Percentiles rank a stretch among this genome's conserved stretches.
Evolutionary conservation across 2,329 filamentous ascomycete species (phyloP).

Genomic region (Colletotrichum neosansevieriae): DNA sequence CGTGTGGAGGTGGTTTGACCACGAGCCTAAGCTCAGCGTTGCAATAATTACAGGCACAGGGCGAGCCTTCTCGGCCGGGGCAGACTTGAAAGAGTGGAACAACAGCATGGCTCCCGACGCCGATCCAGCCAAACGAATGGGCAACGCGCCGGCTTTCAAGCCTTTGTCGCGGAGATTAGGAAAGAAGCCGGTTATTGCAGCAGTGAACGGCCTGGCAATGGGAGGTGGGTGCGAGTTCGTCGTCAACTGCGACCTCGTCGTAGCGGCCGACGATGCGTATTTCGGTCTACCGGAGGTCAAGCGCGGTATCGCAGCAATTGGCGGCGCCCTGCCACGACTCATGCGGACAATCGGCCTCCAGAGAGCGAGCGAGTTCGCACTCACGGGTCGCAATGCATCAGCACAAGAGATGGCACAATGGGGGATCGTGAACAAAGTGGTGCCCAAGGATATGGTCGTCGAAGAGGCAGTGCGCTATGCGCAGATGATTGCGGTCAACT

Average conservation of each 20-base stretch:
- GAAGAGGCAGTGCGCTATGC: conserved; percentile 41
- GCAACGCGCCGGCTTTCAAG: conserved; percentile 37
- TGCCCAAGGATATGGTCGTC: conserved; percentile 37
- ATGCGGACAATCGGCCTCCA: conserved; percentile 53
- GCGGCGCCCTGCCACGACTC: conserved; percentile 63
- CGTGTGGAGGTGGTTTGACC: conserved; percentile 68
- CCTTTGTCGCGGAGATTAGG: conserved; percentile 53
- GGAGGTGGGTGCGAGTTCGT: conserved; percentile 70
- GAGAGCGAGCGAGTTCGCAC: conserved; percentile 44
- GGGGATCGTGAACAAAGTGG: conserved; percentile 44
- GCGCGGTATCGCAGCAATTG: conserved; percentile 65
- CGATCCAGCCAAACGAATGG: conserved; percentile 41
- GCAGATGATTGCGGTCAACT: conserved; percentile 42
- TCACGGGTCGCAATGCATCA: conserved; percentile 43
- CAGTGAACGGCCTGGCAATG: conserved; percentile 68
- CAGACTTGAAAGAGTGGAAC: conserved; percentile 66
- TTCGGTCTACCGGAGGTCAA: conserved; percentile 67
- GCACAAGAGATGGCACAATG: conserved; percentile 44
- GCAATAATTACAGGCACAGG: conserved; percentile 65
- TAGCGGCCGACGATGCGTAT: conserved; percentile 62
- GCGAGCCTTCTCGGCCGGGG: conserved; percentile 66
- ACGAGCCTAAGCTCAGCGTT: conserved; percentile 59
- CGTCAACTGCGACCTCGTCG: conserved; percentile 65
- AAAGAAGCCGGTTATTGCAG: conserved; percentile 72
- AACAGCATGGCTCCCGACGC: conserved; percentile 42